Evolutionary conservation across 192 early-diverging fungal species (phyloP).

Genomic region (Entomortierella beljakovae): DNA sequence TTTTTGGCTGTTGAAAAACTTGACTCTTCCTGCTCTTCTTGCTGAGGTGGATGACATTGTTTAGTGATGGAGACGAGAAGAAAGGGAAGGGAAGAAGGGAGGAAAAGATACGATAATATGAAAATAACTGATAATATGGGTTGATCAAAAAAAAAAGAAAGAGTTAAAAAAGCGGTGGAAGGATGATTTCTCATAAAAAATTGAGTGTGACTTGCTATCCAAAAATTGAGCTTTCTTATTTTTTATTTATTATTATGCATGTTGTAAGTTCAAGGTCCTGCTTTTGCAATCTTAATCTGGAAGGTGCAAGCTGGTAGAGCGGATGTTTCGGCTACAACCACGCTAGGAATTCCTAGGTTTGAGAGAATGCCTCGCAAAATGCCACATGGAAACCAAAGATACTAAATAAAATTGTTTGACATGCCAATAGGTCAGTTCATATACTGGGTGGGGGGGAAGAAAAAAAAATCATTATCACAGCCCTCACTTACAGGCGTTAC

Average conservation of each 20-base stretch:
- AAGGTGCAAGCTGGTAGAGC: slow-evolving; percentile 86
- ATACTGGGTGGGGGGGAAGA: background rate
- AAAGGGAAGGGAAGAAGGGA: slow-evolving; percentile 13
- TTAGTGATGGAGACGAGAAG: slow-evolving; percentile 6
- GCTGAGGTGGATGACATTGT: slow-evolving; percentile 38
- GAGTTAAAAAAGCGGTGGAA: background rate
- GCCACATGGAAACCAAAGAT: slow-evolving; percentile 97
- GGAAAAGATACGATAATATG: background rate
- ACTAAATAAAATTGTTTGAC: no score
- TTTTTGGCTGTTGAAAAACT: slow-evolving; percentile 90
- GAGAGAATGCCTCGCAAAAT: slow-evolving; percentile 94
- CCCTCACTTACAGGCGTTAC: slow-evolving; percentile 82
- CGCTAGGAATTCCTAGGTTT: slow-evolving; percentile 86
- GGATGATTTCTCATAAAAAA: background rate
- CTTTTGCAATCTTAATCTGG: slow-evolving; percentile 78
- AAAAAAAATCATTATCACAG: background rate
- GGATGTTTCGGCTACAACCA: slow-evolving; percentile 91
- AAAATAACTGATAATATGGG: background rate
- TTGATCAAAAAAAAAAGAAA: background rate
- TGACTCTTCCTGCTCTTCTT: slow-evolving; percentile 73
- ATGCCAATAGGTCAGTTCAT: no score
- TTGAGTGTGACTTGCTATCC: background rate
- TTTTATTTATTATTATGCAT: background rate
- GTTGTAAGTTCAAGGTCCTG: slow-evolving; percentile 5
- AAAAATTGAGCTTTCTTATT: slow-evolving; percentile 5